Evolutionary conservation across 768 basidiomycete genomes (phyloP).

Genomic region (Calvatia gigantea): DNA sequence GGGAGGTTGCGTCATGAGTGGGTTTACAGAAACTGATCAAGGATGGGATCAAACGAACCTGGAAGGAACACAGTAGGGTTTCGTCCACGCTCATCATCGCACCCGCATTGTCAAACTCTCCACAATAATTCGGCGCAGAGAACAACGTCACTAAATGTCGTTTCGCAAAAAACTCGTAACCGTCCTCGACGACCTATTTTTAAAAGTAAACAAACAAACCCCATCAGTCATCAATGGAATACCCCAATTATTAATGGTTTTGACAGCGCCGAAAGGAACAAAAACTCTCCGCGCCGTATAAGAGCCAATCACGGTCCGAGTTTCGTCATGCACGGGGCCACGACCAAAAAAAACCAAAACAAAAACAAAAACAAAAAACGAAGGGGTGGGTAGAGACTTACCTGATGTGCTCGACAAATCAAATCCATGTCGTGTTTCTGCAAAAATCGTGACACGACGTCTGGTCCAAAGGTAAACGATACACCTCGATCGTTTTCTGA

Average conservation of each 20-base stretch:
- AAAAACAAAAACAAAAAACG: too few relatives aligned
- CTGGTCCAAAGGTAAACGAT: conserved; percentile 97
- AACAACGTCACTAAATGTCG: conserved; percentile 95
- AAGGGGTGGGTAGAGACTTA: conserved; percentile 31
- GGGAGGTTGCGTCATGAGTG: conserved; percentile 3
- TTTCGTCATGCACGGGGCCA: not conserved
- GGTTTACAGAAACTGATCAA: conserved; percentile 1
- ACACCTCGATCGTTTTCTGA: conserved; percentile 99
- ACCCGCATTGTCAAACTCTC: conserved; percentile 98
- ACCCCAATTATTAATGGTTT: not conserved
- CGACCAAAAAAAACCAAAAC: too few relatives aligned
- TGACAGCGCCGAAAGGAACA: too few relatives aligned
- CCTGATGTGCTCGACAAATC: conserved; percentile 98
- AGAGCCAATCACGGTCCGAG: not conserved
- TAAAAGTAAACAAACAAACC: not conserved
- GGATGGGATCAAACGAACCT: conserved; percentile 47
- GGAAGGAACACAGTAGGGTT: conserved; percentile 96
- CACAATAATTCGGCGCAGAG: conserved; percentile 93
- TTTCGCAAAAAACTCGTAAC: conserved; percentile 99
- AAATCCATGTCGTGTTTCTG: conserved; percentile 99
- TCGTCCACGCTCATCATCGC: conserved; percentile 99
- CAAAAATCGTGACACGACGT: conserved; percentile 96
- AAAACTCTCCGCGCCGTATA: too few relatives aligned
- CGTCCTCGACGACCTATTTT: conserved; percentile 91
- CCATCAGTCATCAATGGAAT: conserved; percentile 3